Conservation (phyloP, 2,329 filamentous ascomycete species). For the Xylariales sp. region DNA sequence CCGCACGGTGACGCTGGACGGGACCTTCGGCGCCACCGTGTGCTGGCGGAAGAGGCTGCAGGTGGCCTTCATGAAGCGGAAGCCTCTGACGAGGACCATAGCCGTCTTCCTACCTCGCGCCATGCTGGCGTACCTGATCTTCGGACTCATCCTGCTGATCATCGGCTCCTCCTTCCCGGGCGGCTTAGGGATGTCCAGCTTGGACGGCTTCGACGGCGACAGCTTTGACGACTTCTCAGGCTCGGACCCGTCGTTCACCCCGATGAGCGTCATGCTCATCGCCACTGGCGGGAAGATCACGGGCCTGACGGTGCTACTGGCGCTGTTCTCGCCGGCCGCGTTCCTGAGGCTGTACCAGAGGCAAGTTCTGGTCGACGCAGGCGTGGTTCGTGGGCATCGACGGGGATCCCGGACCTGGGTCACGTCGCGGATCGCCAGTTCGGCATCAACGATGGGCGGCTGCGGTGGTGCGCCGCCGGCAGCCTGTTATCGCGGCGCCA, state of each 20-base stretch:
- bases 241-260: not conserved
- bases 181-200: not conserved
- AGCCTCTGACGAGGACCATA: not conserved
- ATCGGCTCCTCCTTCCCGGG: no score
- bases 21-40: not conserved
- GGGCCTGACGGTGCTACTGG: not conserved
- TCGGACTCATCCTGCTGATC: not conserved
- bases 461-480: not conserved
- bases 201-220: not conserved
- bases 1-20: not conserved
- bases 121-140: not conserved
- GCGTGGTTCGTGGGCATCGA: not conserved
- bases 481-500: not conserved
- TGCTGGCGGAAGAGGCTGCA: not conserved
- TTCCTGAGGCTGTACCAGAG: not conserved
- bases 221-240: not conserved
- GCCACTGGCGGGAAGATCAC: not conserved
- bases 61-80: not conserved
- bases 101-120: not conserved
- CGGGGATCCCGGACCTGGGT: not conserved
- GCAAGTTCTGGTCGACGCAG: not conserved
- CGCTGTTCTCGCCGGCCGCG: not conserved
- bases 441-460: not conserved
- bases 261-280: not conserved
- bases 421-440: not conserved